Percentiles rank a stretch among this genome's conserved stretches.
phyloP scores from a whole-genome alignment of 2,329 filamentous ascomycete genomes.

The Fusarium torreyae region DNA sequence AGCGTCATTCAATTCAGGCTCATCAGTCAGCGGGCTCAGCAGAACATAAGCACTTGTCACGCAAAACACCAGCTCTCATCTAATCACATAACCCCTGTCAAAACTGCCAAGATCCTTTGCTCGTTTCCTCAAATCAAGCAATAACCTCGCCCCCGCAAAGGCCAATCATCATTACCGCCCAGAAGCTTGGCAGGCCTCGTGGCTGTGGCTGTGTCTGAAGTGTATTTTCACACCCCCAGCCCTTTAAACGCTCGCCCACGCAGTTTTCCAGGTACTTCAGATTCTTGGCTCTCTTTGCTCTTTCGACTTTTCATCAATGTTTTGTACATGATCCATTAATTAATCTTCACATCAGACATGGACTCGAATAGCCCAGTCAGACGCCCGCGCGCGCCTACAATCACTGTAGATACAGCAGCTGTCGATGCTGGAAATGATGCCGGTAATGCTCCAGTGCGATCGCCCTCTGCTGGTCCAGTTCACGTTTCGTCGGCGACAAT shows the following conservation, averaged over 20 bases:
- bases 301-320: slow-evolving; percentile 2
- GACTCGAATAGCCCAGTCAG: slow-evolving; percentile 27
- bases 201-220: slow-evolving; percentile 38
- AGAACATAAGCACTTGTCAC: not conserved
- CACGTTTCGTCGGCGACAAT: not conserved
- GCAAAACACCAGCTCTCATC: not conserved
- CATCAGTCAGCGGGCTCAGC: not conserved
- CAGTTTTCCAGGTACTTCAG: slow-evolving; percentile 10
- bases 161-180: slow-evolving; percentile 21
- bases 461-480: not conserved
- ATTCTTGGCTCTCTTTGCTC: slow-evolving; percentile 20
- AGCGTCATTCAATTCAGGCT: not conserved
- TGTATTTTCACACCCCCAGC: slow-evolving; percentile 25
- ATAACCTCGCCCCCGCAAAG: not conserved
- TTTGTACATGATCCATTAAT: not conserved
- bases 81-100: not conserved
- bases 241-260: not conserved
- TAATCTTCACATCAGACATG: slow-evolving; percentile 14
- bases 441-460: slow-evolving; percentile 45
- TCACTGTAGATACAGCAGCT: slow-evolving; percentile 43
- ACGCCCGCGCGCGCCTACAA: slow-evolving; percentile 41
- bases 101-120: slow-evolving; percentile 1
- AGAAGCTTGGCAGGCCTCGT: slow-evolving; percentile 28
- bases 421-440: slow-evolving; percentile 36
- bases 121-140: slow-evolving; percentile 12